A percentile compares a stretch with the other conserved stretches of the same genome.
Conservation (phyloP, 2,329 filamentous ascomycete species). For the Penicillium hordei region DNA sequence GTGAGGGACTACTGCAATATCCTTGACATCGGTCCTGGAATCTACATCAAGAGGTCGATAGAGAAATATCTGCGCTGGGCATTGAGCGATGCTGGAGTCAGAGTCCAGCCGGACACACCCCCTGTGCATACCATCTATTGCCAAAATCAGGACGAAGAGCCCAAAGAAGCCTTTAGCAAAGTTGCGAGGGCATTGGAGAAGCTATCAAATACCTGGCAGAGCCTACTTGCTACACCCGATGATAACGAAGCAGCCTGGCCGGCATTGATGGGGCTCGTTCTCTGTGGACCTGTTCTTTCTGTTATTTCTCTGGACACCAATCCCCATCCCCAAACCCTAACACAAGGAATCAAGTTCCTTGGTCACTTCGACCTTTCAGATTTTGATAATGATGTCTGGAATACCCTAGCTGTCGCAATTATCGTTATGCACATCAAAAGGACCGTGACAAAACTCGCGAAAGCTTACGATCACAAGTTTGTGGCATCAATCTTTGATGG, state of each 20-base stretch:
- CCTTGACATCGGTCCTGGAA: slow-evolving; percentile 36
- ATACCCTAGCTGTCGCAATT: slow-evolving; percentile 58
- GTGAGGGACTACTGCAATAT: slow-evolving; percentile 51
- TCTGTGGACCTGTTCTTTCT: slow-evolving; percentile 53
- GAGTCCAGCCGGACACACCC: slow-evolving; percentile 34
- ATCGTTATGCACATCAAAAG: slow-evolving; percentile 55
- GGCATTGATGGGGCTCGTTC: slow-evolving; percentile 56
- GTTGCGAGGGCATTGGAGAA: slow-evolving; percentile 45
- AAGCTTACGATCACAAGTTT: slow-evolving; percentile 26
- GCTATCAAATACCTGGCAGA: slow-evolving; percentile 46
- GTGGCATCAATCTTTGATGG: neutral
- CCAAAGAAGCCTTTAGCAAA: slow-evolving; percentile 43
- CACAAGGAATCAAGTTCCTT: slow-evolving; percentile 28
- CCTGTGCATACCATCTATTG: slow-evolving; percentile 50
- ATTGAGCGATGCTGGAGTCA: slow-evolving; percentile 49
- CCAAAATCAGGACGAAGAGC: slow-evolving; percentile 41
- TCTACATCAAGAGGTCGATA: slow-evolving; percentile 44
- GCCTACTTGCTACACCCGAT: slow-evolving; percentile 20
- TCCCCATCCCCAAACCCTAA: slow-evolving; percentile 21
- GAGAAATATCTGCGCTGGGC: slow-evolving; percentile 56
- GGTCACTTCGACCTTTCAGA: slow-evolving; percentile 56
- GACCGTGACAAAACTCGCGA: slow-evolving; percentile 48
- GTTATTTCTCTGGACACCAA: slow-evolving; percentile 53
- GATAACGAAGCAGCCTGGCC: slow-evolving; percentile 36
- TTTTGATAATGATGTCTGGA: slow-evolving; percentile 60